Base-by-base conservation (phyloP, 352 stramenopile species). In the Phytophthora pluvialis region DNA sequence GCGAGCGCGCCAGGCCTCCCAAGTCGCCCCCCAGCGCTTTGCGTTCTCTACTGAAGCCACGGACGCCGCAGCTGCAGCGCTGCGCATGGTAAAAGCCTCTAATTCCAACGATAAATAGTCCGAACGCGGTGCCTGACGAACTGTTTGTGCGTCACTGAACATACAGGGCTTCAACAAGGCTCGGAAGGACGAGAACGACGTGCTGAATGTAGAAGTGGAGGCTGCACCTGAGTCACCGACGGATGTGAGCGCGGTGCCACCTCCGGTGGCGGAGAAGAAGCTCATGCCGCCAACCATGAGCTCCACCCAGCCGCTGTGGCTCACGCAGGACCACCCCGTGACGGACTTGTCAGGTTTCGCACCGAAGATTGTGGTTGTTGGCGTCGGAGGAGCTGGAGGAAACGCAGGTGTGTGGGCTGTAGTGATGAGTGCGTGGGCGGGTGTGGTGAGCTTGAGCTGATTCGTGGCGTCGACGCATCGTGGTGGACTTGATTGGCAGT, bases 351-450 rank as follows among this genome's bases (percentile, higher is more conserved):
- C 82, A 9, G 75, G 81, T 9, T 95, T 95, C 50, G 88, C 88
- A 9, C 88, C 88, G 4, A 93, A 92, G 60, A 96, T 96, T 64
- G 83, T 94, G 32, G 86, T 96, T 31, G 85, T 96, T 16, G 88
- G 90, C 21, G 89, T 96, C 31, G 90, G 90, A 25, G 90, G 90
- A 25, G 90, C 90, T 51, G 90, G 90, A 49, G 90, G 90, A 42
- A 97, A 97, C 47, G 90, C 90, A 43, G 85, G 85, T 92, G 11
- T 18, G 49, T 55, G 26, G 11, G 5, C 6, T 29, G 29, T 3
- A 47, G 8, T 50, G 25, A 44, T n/a, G 21, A 39, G 38, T 47
- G n/a, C 26, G 10, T 42, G 15, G 16, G 10, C 9, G 26, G 12
- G 42, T 52, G 16, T 40, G 26, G 4, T 40, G 3, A 15, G 26